Percentiles rank a stretch among this genome's conserved stretches.
phyloP scores from a whole-genome alignment of 768 basidiomycete species.

The Mycena rebaudengoi region DNA sequence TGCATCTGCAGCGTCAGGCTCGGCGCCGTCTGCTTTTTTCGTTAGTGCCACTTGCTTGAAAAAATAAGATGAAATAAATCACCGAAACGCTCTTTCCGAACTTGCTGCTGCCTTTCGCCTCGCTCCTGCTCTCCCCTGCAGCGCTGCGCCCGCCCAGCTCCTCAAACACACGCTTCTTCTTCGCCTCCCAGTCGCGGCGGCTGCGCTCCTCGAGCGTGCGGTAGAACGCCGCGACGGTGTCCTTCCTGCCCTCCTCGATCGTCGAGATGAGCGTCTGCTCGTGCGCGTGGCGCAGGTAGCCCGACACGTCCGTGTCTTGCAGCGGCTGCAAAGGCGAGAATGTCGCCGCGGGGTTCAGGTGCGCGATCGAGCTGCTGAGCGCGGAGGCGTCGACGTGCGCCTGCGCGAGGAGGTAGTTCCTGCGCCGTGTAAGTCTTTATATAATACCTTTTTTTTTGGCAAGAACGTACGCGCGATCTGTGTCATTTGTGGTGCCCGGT shows the following conservation, averaged over 20 bases:
- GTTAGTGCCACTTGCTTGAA: background rate
- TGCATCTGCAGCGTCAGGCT: slow-evolving; percentile 83
- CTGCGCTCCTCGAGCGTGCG: slow-evolving; percentile 78
- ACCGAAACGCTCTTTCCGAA: slow-evolving; percentile 66
- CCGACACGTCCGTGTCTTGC: slow-evolving; percentile 93
- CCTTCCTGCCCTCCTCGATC: slow-evolving; percentile 87
- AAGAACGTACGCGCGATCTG: slow-evolving; percentile 75
- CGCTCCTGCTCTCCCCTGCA: slow-evolving; percentile 61
- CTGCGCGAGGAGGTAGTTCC: slow-evolving; percentile 92
- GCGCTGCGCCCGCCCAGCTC: slow-evolving; percentile 81
- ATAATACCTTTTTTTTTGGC: slow-evolving; percentile 3
- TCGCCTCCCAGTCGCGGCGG: slow-evolving; percentile 87
- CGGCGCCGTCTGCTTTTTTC: slow-evolving; percentile 50
- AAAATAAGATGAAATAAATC: slow-evolving; percentile 20
- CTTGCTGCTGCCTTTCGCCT: slow-evolving; percentile 70
- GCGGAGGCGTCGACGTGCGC: slow-evolving; percentile 95
- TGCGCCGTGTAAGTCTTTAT: slow-evolving; percentile 37
- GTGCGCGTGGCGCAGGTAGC: slow-evolving; percentile 94
- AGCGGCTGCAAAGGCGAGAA: slow-evolving; percentile 91
- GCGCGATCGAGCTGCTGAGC: slow-evolving; percentile 82
- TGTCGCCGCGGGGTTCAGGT: slow-evolving; percentile 81
- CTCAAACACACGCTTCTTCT: slow-evolving; percentile 90
- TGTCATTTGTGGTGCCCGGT: slow-evolving; percentile 67
- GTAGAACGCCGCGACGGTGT: slow-evolving; percentile 89
- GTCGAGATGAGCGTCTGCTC: slow-evolving; percentile 95